These are phyloP conservation scores for Cutaneotrichosporon arboriforme DNA, from an alignment of 1,284 basidiomycete genomes.

Conservation along the genomic window DNA sequence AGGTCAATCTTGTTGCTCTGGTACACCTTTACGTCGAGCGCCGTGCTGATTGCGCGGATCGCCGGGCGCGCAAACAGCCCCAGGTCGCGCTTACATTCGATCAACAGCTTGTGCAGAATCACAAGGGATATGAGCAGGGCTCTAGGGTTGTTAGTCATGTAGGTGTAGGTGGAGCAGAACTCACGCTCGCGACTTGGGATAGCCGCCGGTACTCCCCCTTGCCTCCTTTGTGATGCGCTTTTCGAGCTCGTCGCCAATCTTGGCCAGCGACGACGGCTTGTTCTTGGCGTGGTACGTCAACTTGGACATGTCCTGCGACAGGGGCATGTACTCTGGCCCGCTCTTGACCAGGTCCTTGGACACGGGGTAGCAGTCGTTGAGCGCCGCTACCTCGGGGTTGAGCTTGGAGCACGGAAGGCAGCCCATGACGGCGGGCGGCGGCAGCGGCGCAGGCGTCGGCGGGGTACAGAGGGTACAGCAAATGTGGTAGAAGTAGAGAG, in stretches of 20 bases:
- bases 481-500: too few species aligned
- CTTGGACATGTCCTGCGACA: conserved; percentile 82
- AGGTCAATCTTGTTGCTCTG: conserved; percentile 58
- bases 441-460: too few species aligned
- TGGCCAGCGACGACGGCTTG: conserved; percentile 80
- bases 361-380: conserved; percentile 86
- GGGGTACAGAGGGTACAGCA: too few species aligned
- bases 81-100: conserved; percentile 83
- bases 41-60: conserved; percentile 65
- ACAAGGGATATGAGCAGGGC: conserved; percentile 80
- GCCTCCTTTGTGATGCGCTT: conserved; percentile 67
- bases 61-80: conserved; percentile 72
- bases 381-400: conserved; percentile 52
- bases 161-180: conserved; percentile 37
- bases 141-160: conserved; percentile 46
- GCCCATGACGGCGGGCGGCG: conserved; percentile 15
- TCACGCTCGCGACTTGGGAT: conserved; percentile 72
- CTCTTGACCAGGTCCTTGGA: conserved; percentile 68
- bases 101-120: conserved; percentile 77
- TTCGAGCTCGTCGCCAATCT: conserved; percentile 77
- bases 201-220: conserved; percentile 62
- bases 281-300: conserved; percentile 90
- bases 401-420: conserved; percentile 34
- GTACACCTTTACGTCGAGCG: conserved; percentile 56
- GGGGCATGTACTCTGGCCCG: conserved; percentile 65